A percentile compares a stretch with the other conserved stretches of the same genome.
These are phyloP conservation scores for Basidiobolus meristosporus DNA, from an alignment of 371 early-diverging fungal species.

Conservation along the genomic window DNA sequence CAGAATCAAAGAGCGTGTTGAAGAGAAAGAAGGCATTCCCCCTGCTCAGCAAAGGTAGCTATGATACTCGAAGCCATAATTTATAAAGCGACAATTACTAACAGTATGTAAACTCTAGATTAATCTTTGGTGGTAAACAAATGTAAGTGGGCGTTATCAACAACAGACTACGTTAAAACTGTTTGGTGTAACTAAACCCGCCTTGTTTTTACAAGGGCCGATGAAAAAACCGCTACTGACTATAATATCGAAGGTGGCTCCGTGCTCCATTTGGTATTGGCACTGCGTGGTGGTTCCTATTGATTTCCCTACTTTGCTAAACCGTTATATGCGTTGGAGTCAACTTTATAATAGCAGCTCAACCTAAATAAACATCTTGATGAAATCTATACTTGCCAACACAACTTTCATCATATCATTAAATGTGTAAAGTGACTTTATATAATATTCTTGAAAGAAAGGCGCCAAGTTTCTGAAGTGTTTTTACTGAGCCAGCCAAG, in stretches of 20 bases:
- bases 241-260: slow-evolving; percentile 75
- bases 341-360: too few species aligned
- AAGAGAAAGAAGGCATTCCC: slow-evolving; percentile 95
- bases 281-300: slow-evolving; percentile 80
- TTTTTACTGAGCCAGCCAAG: too few species aligned
- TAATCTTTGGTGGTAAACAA: slow-evolving; percentile 91
- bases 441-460: too few species aligned
- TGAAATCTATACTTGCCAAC: too few species aligned
- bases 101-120: slow-evolving; percentile 5
- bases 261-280: slow-evolving; percentile 92
- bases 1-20: slow-evolving; percentile 83
- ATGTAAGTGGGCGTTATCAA: slow-evolving; percentile 25
- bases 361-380: too few species aligned
- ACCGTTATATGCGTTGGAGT: too few species aligned
- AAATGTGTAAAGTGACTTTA: too few species aligned
- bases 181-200: neutral
- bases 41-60: slow-evolving; percentile 76
- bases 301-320: too few species aligned
- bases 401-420: too few species aligned
- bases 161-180: neutral
- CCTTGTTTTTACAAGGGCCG: slow-evolving; percentile 35
- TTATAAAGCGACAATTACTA: neutral
- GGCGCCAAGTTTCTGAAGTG: too few species aligned
- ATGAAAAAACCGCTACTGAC: slow-evolving; percentile 60
- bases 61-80: neutral